Evolutionary conservation across 177 flowering plant genomes (phyloP), one percentile per base, ranked within the genome.

Genomic region (Vitis hybrid): DNA sequence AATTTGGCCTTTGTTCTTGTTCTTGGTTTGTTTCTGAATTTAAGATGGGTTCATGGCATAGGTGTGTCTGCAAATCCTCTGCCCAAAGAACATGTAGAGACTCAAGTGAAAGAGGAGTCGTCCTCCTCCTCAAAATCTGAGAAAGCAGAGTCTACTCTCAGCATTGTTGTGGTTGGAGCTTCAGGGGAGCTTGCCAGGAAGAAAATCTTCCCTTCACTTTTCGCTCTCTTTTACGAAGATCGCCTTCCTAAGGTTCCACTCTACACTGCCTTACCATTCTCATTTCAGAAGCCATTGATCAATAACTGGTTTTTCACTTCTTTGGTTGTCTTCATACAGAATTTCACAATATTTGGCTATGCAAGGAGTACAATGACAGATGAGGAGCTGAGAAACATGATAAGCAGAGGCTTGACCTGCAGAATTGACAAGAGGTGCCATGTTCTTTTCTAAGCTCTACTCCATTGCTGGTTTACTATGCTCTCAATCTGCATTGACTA

Each of bases 141-240:
- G 3, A 64, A 68, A 26, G 39, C 63, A 19, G 72, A 69, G 59
- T 49, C 65, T 16, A 74, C 68, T 64, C 72, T 70, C 53, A 66
- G 73, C 61, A 70, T 75, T 12, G 56, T 61, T 49, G 71, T 75
- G 54, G 60, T 75, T 48, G 78, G 78, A 18, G 78, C 78, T 55
- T 70, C 74, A n/a, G 78, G 78, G 50, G 71, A 75, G 55, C 78
- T 75, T 31, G 78, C 78, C 50, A 70, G 57, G 68, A 75, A 75
- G 56, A 75, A 75, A 39, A 70, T 75, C 2, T 75, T 75, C 50
- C 78, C 78, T 48, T 70, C 78, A 45, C 67, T 75, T 20, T 70
- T 75, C 49, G 78, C 73, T 29, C 65, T 75, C 15, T 75, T 59
- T 50, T 75, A 70, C 39, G 74, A 70, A 57, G 74, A 63, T 63